Conservation (phyloP, 2,329 filamentous ascomycete species). For the Elsinoe arachidis region DNA sequence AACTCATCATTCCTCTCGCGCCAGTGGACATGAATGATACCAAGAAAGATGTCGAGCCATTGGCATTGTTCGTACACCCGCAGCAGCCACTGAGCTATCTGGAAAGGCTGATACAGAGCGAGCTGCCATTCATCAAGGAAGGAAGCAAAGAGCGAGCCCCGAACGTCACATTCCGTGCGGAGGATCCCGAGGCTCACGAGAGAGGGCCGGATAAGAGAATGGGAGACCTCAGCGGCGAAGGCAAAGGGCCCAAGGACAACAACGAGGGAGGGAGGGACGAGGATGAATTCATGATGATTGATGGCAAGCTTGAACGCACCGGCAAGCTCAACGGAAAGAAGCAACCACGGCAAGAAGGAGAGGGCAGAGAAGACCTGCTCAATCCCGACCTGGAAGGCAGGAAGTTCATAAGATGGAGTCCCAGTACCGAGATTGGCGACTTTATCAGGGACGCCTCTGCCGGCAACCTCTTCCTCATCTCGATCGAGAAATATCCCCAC, state of each 20-base stretch:
- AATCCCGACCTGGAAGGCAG: slow-evolving; percentile 38
- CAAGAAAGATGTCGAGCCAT: slow-evolving; percentile 66
- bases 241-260: slow-evolving; percentile 34
- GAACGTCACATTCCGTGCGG: slow-evolving; percentile 68
- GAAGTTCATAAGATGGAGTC: slow-evolving; percentile 79
- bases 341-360: not conserved
- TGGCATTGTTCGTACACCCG: slow-evolving; percentile 78
- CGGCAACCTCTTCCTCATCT: slow-evolving; percentile 74
- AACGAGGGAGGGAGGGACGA: slow-evolving; percentile 36
- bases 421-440: slow-evolving; percentile 82
- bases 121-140: slow-evolving; percentile 60
- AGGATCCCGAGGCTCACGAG: slow-evolving; percentile 60
- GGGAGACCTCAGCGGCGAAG: slow-evolving; percentile 41
- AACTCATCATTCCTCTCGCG: slow-evolving; percentile 68
- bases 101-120: slow-evolving; percentile 79
- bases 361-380: slow-evolving; percentile 5
- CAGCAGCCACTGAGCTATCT: slow-evolving; percentile 88
- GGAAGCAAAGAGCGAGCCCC: slow-evolving; percentile 62
- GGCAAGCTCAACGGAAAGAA: slow-evolving; percentile 33
- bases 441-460: slow-evolving; percentile 86
- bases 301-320: slow-evolving; percentile 40
- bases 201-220: slow-evolving; percentile 26
- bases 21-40: slow-evolving; percentile 51
- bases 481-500: slow-evolving; percentile 61
- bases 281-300: slow-evolving; percentile 43